Conservation (phyloP, 139 green algal genomes). For the Gonium pectorale region DNA sequence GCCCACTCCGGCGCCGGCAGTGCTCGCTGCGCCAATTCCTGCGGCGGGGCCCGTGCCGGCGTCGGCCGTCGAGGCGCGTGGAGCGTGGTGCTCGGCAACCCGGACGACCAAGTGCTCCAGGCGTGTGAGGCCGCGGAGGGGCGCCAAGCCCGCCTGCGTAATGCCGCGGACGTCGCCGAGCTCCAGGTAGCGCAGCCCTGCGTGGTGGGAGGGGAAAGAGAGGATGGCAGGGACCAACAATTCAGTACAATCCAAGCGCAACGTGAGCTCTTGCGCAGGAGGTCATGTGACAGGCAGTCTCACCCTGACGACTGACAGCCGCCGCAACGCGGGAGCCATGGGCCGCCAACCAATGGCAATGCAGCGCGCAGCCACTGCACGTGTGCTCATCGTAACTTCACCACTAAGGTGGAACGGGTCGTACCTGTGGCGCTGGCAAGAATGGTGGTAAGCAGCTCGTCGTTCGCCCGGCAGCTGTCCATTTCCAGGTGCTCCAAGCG, state of each 20-base stretch:
- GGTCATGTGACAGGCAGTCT: no score
- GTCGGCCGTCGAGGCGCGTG: not conserved
- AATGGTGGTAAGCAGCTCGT: not conserved
- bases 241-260: no score
- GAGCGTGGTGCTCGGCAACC: not conserved
- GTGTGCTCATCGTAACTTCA: no score
- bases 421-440: conserved; percentile 13
- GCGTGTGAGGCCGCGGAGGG: conserved; percentile 3
- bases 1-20: not conserved
- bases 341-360: no score
- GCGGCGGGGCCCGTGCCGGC: not conserved
- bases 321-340: no score
- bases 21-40: not conserved
- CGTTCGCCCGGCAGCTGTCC: not conserved
- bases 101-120: conserved; percentile 33
- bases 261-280: no score
- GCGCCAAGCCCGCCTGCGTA: not conserved
- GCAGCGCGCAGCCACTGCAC: no score
- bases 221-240: no score
- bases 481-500: conserved; percentile 32
- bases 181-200: conserved; percentile 34
- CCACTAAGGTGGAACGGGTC: no score
- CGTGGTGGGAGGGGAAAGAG: no score
- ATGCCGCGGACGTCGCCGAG: conserved; percentile 29
- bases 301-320: no score